phyloP scores from a whole-genome alignment of 2,329 filamentous ascomycete genomes.

The Stemphylium beticola region DNA sequence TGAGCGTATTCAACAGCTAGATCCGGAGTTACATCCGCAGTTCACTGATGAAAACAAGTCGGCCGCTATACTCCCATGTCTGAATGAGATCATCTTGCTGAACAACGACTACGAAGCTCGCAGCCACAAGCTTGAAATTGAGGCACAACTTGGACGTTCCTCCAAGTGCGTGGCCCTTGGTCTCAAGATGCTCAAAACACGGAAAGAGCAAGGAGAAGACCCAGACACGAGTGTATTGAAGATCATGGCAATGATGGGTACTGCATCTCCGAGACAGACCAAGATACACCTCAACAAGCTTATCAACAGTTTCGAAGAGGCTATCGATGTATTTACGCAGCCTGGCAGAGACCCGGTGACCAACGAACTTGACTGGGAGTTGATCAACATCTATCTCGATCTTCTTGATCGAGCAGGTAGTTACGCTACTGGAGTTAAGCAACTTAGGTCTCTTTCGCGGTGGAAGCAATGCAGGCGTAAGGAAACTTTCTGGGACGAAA shows the following conservation, averaged over 20 bases:
- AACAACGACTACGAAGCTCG: conserved; percentile 61
- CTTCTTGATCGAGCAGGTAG: conserved; percentile 71
- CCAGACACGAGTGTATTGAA: conserved; percentile 60
- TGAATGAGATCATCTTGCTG: conserved; percentile 58
- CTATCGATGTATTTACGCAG: conserved; percentile 57
- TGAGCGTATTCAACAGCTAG: conserved; percentile 58
- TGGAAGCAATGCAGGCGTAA: conserved; percentile 80
- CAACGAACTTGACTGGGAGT: conserved; percentile 71
- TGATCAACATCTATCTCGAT: conserved; percentile 85
- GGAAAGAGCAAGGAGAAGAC: conserved; percentile 51
- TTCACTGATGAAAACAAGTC: conserved; percentile 39
- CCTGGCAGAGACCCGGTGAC: conserved; percentile 51
- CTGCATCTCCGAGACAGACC: conserved; percentile 56
- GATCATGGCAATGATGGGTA: conserved; percentile 63
- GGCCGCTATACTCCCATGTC: conserved; percentile 37
- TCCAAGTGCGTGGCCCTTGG: conserved; percentile 50
- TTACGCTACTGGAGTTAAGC: conserved; percentile 69
- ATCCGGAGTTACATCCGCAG: conserved; percentile 40
- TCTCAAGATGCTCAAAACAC: conserved; percentile 60
- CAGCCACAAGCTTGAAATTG: conserved; percentile 62
- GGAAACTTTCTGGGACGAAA: conserved; percentile 79
- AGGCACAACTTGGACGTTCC: conserved; percentile 54
- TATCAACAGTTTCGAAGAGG: conserved; percentile 58
- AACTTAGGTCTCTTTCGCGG: conserved; percentile 74
- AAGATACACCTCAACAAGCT: conserved; percentile 56